phyloP scores from a whole-genome alignment of 805 yeast genomes.

The Candida krabiensis region DNA sequence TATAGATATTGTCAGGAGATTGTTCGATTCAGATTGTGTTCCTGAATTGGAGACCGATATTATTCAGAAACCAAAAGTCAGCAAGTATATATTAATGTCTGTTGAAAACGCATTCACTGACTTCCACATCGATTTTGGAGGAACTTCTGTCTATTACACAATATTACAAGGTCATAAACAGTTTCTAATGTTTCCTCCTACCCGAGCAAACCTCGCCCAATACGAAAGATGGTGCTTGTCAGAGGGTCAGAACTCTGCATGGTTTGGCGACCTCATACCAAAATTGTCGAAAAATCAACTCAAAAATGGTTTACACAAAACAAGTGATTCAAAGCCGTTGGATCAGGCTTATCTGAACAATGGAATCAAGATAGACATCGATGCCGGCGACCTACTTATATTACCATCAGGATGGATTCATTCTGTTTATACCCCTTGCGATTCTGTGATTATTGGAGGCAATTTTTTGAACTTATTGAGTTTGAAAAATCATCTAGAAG shows the following conservation, averaged over 20 bases:
- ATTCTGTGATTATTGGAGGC: conserved; percentile 84
- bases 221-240: conserved; percentile 75
- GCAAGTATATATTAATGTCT: conserved; percentile 83
- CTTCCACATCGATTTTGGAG: conserved; percentile 90
- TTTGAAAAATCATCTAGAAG: conserved; percentile 59
- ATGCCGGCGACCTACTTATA: conserved; percentile 71
- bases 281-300: conserved; percentile 12
- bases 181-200: conserved; percentile 80
- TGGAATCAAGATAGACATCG: conserved; percentile 32
- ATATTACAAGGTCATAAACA: conserved; percentile 72
- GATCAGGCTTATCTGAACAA: conserved; percentile 34
- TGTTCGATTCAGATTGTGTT: conserved; percentile 46
- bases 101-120: conserved; percentile 81
- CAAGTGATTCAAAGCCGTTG: background rate
- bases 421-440: conserved; percentile 80
- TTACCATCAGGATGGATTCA: conserved; percentile 95
- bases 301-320: background rate
- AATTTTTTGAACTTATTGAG: conserved; percentile 72
- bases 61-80: conserved; percentile 53
- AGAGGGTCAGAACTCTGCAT: conserved; percentile 57
- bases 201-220: conserved; percentile 54
- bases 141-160: conserved; percentile 88
- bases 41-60: conserved; percentile 14
- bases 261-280: conserved; percentile 57
- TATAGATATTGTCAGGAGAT: conserved; percentile 66